Evolutionary conservation across 331 rosid genomes (phyloP).

Genomic region (Cucumis variabilis): DNA sequence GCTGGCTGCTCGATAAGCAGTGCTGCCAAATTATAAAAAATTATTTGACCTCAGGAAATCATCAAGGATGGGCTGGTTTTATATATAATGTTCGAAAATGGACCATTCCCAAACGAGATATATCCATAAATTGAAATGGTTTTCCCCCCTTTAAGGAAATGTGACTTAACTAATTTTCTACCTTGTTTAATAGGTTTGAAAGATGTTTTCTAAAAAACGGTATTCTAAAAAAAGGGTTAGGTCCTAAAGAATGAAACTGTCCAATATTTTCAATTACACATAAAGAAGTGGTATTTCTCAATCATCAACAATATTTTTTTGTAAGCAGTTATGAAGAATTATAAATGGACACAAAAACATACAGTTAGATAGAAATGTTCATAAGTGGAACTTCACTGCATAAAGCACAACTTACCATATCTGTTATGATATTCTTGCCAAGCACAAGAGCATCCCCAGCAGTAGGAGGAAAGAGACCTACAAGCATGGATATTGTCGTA

Average conservation of each 20-base stretch:
- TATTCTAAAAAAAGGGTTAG: not conserved
- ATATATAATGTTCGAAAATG: not conserved
- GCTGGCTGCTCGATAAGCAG: no score
- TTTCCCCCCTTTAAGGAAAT: not conserved
- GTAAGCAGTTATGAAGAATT: not conserved
- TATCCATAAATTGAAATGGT: not conserved
- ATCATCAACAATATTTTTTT: not conserved
- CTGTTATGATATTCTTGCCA: conserved; percentile 77
- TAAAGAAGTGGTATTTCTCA: not conserved
- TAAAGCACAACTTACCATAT: conserved; percentile 61
- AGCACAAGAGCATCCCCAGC: conserved; percentile 90
- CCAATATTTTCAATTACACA: not conserved
- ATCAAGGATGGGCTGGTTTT: no score
- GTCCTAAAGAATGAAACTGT: not conserved
- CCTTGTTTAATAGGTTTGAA: not conserved
- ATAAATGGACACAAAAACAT: conserved; percentile 14
- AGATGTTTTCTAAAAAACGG: no score
- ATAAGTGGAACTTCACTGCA: not conserved
- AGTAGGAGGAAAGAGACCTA: conserved; percentile 92
- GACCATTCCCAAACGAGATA: not conserved
- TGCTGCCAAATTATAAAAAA: no score
- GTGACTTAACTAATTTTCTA: not conserved
- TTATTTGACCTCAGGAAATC: no score
- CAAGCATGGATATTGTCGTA: conserved; percentile 96
- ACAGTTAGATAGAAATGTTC: not conserved